Conservation (phyloP, 441 rosid genomes). For the Populus hybrid region DNA sequence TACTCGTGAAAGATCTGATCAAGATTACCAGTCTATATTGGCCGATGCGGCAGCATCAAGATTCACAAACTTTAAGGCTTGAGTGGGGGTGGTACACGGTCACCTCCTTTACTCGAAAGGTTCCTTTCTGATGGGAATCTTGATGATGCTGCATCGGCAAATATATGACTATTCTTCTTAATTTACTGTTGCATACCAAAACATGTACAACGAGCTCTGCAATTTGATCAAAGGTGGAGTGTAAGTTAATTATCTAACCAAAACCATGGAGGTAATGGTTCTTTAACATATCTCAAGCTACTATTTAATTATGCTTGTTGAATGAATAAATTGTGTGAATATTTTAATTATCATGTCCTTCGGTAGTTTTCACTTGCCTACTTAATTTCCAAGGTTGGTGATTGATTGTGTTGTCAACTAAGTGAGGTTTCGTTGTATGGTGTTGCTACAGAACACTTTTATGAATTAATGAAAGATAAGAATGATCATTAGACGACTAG, state of each 20-base stretch:
- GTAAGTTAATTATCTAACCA: neutral
- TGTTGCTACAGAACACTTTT: neutral
- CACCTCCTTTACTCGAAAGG: neutral
- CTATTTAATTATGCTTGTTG: neutral
- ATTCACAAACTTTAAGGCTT: slow-evolving; percentile 35
- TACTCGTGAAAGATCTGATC: slow-evolving; percentile 1
- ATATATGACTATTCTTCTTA: slow-evolving; percentile 26
- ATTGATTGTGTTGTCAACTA: neutral
- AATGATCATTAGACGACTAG: neutral
- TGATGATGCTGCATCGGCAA: slow-evolving; percentile 62
- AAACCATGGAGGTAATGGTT: neutral
- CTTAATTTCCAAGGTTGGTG: neutral
- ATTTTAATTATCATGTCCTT: neutral
- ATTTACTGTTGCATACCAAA: neutral
- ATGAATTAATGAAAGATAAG: neutral
- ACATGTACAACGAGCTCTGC: neutral
- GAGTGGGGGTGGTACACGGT: neutral
- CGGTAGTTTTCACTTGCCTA: neutral
- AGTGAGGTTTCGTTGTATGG: neutral
- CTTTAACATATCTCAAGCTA: neutral
- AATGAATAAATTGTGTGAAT: neutral
- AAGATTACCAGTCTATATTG: slow-evolving; percentile 25
- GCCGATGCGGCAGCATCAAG: slow-evolving; percentile 44
- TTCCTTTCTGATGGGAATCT: slow-evolving; percentile 38
- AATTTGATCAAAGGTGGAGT: neutral